Base-by-base conservation (phyloP, 768 basidiomycete species). In the Gautieria morchelliformis region DNA sequence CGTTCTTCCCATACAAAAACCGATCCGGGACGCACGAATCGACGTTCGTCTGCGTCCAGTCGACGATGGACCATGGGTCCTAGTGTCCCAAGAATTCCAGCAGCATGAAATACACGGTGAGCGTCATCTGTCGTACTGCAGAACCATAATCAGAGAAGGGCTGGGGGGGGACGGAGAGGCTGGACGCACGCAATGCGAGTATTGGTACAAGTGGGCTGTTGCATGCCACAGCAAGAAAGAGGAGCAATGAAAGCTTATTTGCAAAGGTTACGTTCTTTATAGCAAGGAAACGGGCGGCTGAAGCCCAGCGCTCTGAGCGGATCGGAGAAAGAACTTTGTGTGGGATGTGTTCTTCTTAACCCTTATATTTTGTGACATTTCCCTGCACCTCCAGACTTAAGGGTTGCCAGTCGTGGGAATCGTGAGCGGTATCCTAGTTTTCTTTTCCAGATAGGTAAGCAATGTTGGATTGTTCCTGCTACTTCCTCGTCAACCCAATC, bases 1-100 rank as follows among this genome's bases (percentile, higher is more conserved):
- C 88, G 76, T 67, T 91, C 89, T 66, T 90, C 87, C 88, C 89
- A 91, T 40, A 91, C 87, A 61, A 81, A 91, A 35, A 90, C 82
- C 58, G 79, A 81, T 14, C 89, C 88, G 0, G 87, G 79, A n/a
- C 72, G 62, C 51, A 90, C 87, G 41, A 75, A 71, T 11, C 87
- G 77, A 40, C 87, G 76, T 66, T 90, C 88, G 53, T 87, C 87
- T 15, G 83, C 80, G 70, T 87, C 85, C 52, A 91, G 75, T 41
- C 88, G 81, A 56, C 85, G 79, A 24, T 80, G 71, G 51, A 89
- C 80, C 72, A 88, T 86, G 32, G 81, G 82, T 15, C 39, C 47
- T 33, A 87, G 74, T 1, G 79, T 66, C 10, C 74, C 69, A 8
- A 78, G 71, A 8, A 74, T 70, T 30, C 89, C 88, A 5, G 56